Percentiles rank a stretch among this genome's conserved stretches.
Conservation (phyloP, 805 yeast species). For the Pichia eremophila region DNA sequence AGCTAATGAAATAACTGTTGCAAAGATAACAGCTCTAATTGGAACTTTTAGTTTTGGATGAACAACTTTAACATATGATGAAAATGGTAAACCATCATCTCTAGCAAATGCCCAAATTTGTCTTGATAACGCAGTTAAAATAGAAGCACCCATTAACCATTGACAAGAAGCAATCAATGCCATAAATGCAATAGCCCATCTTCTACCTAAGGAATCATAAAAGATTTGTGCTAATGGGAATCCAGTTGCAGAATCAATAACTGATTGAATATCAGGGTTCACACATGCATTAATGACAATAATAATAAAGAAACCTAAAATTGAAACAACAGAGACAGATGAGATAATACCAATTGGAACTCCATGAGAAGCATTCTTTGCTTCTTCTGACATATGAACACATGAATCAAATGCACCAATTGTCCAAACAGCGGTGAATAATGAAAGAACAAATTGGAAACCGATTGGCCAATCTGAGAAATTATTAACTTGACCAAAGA, state of each 20-base stretch:
- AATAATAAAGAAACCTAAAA: conserved; percentile 48
- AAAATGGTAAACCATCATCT: conserved; percentile 65
- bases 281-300: conserved; percentile 48
- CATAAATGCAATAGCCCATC: conserved; percentile 60
- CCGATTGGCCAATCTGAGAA: conserved; percentile 49
- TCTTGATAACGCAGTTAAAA: conserved; percentile 55
- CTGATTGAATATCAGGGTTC: conserved; percentile 32
- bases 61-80: conserved; percentile 46
- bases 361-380: conserved; percentile 49
- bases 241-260: conserved; percentile 40
- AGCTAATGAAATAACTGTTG: conserved; percentile 38
- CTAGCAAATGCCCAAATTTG: conserved; percentile 72
- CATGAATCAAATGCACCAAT: conserved; percentile 67
- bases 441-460: conserved; percentile 38
- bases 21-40: conserved; percentile 50
- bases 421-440: conserved; percentile 67
- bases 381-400: conserved; percentile 68
- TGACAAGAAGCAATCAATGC: conserved; percentile 49
- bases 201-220: conserved; percentile 50
- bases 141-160: conserved; percentile 57
- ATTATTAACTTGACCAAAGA: conserved; percentile 46
- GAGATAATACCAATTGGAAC: conserved; percentile 59
- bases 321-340: conserved; percentile 47
- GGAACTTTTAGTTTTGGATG: conserved; percentile 53
- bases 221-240: conserved; percentile 60